phyloP scores from a whole-genome alignment of 805 yeast genomes.

The Kuraishia piskuri region DNA sequence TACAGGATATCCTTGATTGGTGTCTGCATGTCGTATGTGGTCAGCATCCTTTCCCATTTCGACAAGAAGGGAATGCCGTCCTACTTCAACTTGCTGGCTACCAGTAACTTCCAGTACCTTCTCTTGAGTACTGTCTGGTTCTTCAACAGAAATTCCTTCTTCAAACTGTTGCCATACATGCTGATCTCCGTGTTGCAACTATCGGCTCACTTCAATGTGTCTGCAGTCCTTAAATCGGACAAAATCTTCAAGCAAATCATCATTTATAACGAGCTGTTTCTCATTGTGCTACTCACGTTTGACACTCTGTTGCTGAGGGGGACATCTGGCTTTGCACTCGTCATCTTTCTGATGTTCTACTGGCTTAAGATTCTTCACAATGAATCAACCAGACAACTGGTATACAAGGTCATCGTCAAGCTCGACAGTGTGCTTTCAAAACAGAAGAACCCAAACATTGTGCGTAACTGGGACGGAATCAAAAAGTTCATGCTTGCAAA shows the following conservation, averaged over 20 bases:
- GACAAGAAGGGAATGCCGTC: slow-evolving; percentile 50
- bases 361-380: slow-evolving; percentile 64
- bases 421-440: slow-evolving; percentile 33
- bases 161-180: slow-evolving; percentile 55
- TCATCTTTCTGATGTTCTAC: slow-evolving; percentile 47
- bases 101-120: slow-evolving; percentile 69
- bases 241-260: slow-evolving; percentile 34
- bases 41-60: slow-evolving; percentile 51
- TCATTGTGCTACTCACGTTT: slow-evolving; percentile 41
- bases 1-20: slow-evolving; percentile 55
- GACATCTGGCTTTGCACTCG: slow-evolving; percentile 61
- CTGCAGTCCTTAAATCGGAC: slow-evolving; percentile 29
- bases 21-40: slow-evolving; percentile 38
- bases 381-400: slow-evolving; percentile 34
- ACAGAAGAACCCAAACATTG: slow-evolving; percentile 36
- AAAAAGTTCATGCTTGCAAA: slow-evolving; percentile 32
- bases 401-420: slow-evolving; percentile 30
- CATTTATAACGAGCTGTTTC: slow-evolving; percentile 52
- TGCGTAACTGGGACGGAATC: slow-evolving; percentile 27
- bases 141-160: slow-evolving; percentile 53
- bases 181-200: slow-evolving; percentile 53
- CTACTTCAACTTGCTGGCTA: slow-evolving; percentile 53
- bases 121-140: slow-evolving; percentile 51
- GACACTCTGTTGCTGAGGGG: slow-evolving; percentile 60
- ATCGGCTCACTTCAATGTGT: slow-evolving; percentile 29